phyloP scores from a whole-genome alignment of 2,329 filamentous ascomycete species.

The Sporothrix brunneoviolacea region DNA sequence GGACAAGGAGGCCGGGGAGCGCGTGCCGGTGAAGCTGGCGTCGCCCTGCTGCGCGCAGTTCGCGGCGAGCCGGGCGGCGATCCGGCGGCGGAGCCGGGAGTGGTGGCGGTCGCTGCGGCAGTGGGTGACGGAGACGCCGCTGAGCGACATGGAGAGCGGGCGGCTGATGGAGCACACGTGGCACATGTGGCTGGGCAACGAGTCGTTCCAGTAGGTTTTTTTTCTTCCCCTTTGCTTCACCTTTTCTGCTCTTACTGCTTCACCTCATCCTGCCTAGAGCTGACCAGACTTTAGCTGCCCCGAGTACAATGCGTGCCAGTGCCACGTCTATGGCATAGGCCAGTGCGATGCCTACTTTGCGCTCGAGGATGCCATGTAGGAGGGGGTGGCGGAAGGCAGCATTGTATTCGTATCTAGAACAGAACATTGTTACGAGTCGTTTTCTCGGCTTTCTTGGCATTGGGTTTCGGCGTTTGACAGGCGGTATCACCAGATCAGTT shows the following conservation, averaged over 20 bases:
- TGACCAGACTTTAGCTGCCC: constrained; percentile 21
- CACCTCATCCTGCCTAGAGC: no score
- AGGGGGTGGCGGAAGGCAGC: no score
- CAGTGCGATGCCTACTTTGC: constrained; percentile 18
- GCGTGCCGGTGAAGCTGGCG: constrained; percentile 30
- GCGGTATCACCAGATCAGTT: no score
- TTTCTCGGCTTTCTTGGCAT: no score
- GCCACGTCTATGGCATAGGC: constrained; percentile 20
- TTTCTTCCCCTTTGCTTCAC: neutral
- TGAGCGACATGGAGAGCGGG: constrained; percentile 38
- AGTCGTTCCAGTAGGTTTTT: constrained; percentile 17
- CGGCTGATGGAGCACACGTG: constrained; percentile 47
- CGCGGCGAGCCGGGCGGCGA: constrained; percentile 38
- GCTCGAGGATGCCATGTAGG: constrained; percentile 6
- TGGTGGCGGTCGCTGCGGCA: constrained; percentile 40
- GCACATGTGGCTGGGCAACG: constrained; percentile 36
- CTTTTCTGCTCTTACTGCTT: neutral
- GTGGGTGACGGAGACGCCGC: constrained; percentile 40
- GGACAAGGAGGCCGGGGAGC: constrained; percentile 16
- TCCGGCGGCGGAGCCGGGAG: constrained; percentile 32
- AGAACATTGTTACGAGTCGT: no score
- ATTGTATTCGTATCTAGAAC: no score
- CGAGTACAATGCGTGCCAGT: constrained; percentile 18
- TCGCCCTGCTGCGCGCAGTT: constrained; percentile 50
- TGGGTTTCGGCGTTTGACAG: no score